phyloP scores from a whole-genome alignment of 768 basidiomycete species.

The Boletellus sp. region DNA sequence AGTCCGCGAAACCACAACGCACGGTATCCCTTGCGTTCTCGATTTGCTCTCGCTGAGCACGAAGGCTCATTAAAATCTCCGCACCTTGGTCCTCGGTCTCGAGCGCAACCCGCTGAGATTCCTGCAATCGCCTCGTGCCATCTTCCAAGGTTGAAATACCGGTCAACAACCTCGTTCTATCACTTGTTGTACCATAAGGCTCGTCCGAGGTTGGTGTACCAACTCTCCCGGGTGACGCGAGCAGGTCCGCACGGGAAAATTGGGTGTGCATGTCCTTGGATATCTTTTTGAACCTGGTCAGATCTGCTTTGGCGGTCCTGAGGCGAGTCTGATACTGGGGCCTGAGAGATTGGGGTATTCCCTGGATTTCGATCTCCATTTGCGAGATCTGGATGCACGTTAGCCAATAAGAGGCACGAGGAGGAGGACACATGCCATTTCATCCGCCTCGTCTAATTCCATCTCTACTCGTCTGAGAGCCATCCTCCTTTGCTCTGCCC shows the following conservation, averaged over 20 bases:
- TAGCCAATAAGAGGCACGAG: neutral
- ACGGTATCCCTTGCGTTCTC: conserved; percentile 90
- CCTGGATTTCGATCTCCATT: conserved; percentile 98
- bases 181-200: conserved; percentile 66
- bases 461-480: conserved; percentile 82
- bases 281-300: conserved; percentile 77
- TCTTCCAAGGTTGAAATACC: conserved; percentile 80
- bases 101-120: conserved; percentile 87
- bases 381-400: conserved; percentile 72
- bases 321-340: conserved; percentile 74
- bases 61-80: conserved; percentile 82
- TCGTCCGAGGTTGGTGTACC: conserved; percentile 62
- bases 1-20: conserved; percentile 20
- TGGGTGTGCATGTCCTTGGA: conserved; percentile 70
- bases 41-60: conserved; percentile 90
- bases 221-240: conserved; percentile 45
- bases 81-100: conserved; percentile 97
- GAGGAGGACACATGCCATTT: conserved; percentile 62
- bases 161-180: conserved; percentile 74
- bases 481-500: conserved; percentile 74
- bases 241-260: conserved; percentile 73
- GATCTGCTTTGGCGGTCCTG: conserved; percentile 66
- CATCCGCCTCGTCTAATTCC: conserved; percentile 97
- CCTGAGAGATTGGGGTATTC: conserved; percentile 83
- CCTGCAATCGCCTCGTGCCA: conserved; percentile 79